These are phyloP conservation scores for Vitis hybrid DNA, from an alignment of 177 flowering plant genomes.

Conservation along the genomic window DNA sequence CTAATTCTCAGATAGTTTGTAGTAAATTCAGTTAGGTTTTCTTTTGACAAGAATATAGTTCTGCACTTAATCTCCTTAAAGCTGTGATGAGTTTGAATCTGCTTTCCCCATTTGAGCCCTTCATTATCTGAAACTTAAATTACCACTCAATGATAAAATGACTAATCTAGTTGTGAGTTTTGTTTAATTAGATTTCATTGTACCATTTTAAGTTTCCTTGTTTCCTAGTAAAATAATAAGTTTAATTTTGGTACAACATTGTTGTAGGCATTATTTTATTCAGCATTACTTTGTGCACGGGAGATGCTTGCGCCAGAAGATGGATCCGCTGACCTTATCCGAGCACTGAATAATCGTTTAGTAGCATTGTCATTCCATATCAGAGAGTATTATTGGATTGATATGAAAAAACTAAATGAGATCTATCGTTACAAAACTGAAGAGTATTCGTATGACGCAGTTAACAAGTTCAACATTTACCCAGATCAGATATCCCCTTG, in stretches of 20 bases:
- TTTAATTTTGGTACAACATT: not conserved
- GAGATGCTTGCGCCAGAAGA: conserved; percentile 60
- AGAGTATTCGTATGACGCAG: conserved; percentile 56
- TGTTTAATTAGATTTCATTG: too few species aligned
- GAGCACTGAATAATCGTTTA: conserved; percentile 52
- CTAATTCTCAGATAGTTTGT: too few species aligned
- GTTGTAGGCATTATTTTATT: conserved; percentile 47
- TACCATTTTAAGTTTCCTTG: not conserved
- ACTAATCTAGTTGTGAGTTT: too few species aligned
- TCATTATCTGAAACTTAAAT: too few species aligned
- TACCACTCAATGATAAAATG: too few species aligned
- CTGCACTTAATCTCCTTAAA: too few species aligned
- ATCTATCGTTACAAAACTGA: conserved; percentile 51
- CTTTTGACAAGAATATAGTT: too few species aligned
- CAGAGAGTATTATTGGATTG: conserved; percentile 51
- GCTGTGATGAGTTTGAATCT: too few species aligned
- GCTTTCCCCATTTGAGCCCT: too few species aligned
- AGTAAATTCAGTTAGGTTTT: too few species aligned
- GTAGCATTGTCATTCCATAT: conserved; percentile 52
- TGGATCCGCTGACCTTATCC: conserved; percentile 44
- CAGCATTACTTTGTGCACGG: conserved; percentile 55
- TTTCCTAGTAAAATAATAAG: not conserved
- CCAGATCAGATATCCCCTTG: conserved; percentile 51
- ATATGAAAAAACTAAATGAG: conserved; percentile 42
- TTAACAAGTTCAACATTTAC: conserved; percentile 54